These are phyloP conservation scores for Acanthamoeba castellanii DNA, from an alignment of 208 protist genomes.

Conservation along the genomic window DNA sequence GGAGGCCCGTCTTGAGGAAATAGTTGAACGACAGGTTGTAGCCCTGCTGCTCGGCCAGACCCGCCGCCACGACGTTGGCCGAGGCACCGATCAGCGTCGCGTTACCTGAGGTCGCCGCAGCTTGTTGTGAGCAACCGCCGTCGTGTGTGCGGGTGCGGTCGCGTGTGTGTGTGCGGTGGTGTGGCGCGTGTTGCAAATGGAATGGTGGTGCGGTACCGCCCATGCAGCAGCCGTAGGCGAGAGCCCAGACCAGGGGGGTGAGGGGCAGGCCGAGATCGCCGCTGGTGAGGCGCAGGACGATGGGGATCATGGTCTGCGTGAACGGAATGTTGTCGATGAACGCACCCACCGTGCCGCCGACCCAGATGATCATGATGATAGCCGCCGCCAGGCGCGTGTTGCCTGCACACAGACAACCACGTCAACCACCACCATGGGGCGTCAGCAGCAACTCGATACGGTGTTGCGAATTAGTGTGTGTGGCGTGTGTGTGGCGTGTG, in stretches of 20 bases:
- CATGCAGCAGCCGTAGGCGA: slow-evolving; percentile 88
- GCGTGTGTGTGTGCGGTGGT: too few species aligned
- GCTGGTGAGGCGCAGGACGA: slow-evolving; percentile 81
- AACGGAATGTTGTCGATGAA: slow-evolving; percentile 80
- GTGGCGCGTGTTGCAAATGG: too few species aligned
- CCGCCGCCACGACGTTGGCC: slow-evolving; percentile 86
- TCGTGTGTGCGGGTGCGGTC: not conserved
- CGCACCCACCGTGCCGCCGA: slow-evolving; percentile 78
- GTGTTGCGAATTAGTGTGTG: not conserved
- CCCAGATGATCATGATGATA: slow-evolving; percentile 85
- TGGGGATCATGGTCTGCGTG: slow-evolving; percentile 78
- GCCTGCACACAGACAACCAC: not conserved
- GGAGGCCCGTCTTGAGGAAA: slow-evolving; percentile 79
- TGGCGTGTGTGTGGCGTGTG: not conserved
- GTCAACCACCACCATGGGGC: not conserved
- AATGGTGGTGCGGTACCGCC: slow-evolving; percentile 79
- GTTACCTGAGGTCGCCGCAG: slow-evolving; percentile 78
- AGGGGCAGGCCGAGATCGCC: slow-evolving; percentile 83
- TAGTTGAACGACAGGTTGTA: slow-evolving; percentile 63
- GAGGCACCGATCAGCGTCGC: slow-evolving; percentile 88
- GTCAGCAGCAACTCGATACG: not conserved
- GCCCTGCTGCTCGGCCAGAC: slow-evolving; percentile 79
- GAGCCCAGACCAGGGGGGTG: slow-evolving; percentile 85
- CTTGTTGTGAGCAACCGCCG: not conserved
- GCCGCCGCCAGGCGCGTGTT: slow-evolving; percentile 76